These are phyloP conservation scores for Elsinoe australis DNA, from an alignment of 2,329 filamentous ascomycete species.

Conservation along the genomic window DNA sequence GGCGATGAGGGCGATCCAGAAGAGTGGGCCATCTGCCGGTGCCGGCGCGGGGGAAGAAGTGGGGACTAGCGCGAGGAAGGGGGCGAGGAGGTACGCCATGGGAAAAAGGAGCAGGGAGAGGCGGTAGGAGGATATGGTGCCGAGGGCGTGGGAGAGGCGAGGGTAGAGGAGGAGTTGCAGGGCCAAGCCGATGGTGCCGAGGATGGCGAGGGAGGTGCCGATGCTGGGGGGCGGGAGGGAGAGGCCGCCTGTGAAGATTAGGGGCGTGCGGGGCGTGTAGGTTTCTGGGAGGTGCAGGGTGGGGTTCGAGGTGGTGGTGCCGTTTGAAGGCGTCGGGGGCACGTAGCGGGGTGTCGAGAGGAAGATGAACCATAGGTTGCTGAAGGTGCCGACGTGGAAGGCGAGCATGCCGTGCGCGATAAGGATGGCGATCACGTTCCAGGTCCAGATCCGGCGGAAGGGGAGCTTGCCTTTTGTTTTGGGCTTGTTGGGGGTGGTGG, in stretches of 20 bases:
- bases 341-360: constrained; percentile 40
- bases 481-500: constrained; percentile 23
- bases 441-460: constrained; percentile 42
- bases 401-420: constrained; percentile 40
- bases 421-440: constrained; percentile 39
- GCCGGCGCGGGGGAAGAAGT: constrained; percentile 34
- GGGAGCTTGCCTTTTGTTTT: constrained; percentile 33
- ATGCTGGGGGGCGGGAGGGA: constrained; percentile 42
- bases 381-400: constrained; percentile 44
- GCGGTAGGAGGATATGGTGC: constrained; percentile 37
- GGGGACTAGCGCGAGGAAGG: constrained; percentile 38
- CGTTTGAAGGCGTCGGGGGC: constrained; percentile 14
- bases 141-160: constrained; percentile 34
- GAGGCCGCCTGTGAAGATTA: constrained; percentile 44
- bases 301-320: constrained; percentile 24
- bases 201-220: constrained; percentile 41
- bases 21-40: constrained; percentile 33
- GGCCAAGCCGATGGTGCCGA: constrained; percentile 41
- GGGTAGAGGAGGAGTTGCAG: constrained; percentile 43
- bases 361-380: constrained; percentile 44
- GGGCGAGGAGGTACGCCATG: constrained; percentile 37
- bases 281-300: constrained; percentile 34
- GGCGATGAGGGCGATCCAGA: constrained; percentile 39
- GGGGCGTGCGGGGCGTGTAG: constrained; percentile 33
- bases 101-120: constrained; percentile 39